phyloP scores from a whole-genome alignment of 2,329 filamentous ascomycete species.

The Aschersonia sp. region DNA sequence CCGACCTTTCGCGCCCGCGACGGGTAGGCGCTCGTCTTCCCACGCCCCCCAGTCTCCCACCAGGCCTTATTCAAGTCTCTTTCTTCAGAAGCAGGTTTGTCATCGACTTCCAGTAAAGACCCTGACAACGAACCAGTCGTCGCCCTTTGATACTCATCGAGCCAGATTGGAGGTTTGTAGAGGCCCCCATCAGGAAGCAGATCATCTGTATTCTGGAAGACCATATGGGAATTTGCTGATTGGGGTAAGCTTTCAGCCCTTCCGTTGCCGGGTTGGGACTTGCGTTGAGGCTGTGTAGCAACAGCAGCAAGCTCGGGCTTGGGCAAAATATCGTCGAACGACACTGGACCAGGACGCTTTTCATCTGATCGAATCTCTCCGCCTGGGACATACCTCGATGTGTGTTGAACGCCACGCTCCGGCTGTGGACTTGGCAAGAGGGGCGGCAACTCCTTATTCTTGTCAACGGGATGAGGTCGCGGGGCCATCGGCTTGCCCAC shows the following conservation, averaged over 20 bases:
- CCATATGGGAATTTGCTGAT: constrained; percentile 25
- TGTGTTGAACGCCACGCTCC: constrained; percentile 1
- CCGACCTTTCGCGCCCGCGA: constrained; percentile 41
- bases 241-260: constrained; percentile 16
- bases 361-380: neutral
- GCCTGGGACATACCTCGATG: too few relatives aligned
- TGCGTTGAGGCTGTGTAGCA: constrained; percentile 8
- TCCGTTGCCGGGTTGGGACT: constrained; percentile 16
- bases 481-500: constrained; percentile 3
- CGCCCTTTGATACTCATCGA: constrained; percentile 63
- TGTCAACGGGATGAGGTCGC: neutral
- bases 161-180: constrained; percentile 43
- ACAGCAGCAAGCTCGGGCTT: constrained; percentile 3
- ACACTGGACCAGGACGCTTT: neutral
- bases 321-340: too few relatives aligned
- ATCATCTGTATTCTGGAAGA: constrained; percentile 25
- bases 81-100: constrained; percentile 23
- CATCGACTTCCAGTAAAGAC: constrained; percentile 44
- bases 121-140: constrained; percentile 46
- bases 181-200: constrained; percentile 34
- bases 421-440: neutral
- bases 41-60: constrained; percentile 55
- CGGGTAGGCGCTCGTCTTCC: constrained; percentile 29
- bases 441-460: neutral
- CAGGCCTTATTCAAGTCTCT: constrained; percentile 41